Evolutionary conservation across 1,139 yeast genomes (phyloP), one percentile per base, ranked within the genome.

Genomic region (Kurtzmaniella quercitrusa): DNA sequence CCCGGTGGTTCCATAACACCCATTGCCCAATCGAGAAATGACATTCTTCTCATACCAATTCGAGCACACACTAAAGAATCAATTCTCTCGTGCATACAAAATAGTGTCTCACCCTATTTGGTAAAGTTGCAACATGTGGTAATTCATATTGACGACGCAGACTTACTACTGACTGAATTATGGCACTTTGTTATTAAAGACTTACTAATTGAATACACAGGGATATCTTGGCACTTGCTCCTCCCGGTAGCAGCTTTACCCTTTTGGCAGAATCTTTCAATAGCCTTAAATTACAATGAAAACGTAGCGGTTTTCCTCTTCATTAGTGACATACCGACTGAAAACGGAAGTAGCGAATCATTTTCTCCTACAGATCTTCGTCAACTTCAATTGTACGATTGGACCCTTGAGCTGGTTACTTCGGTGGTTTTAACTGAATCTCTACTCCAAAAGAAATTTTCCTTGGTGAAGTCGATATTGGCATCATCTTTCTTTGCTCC

Each of bases 301-400:
- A 71, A 77, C 21, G 60, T 83, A 14, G 71, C 78, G 1, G 74
- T 82, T 3, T 81, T 85, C 0, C 33, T 43, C 5, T 43, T 34
- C 14, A 19, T 43, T 3, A 25, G 25, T 36, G 37, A 34, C 10
- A 8, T 33, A 27, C 31, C 31, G 10, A 11, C 31, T 27, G 31
- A 27, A 27, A 27, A 27, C 31, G 31, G 12, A 10, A 8, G 14
- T 27, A 6, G 15, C 5, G 18, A 31, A 14, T 6, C 18, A 5
- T 14, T 12, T 4, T 31, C 36, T 31, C 14, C 18, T 31, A 9
- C 29, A n/a, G 17, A 41, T 6, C 8, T 15, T n/a, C 37, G 12
- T 27, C 12, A 5, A 4, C 14, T 15, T 14, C 18, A 10, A 14
- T 31, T 31, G 17, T 31, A 18, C 4, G 38, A 19, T 36, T 36